phyloP scores from a whole-genome alignment of 257 asterid species.

The Prunella vulgaris region DNA sequence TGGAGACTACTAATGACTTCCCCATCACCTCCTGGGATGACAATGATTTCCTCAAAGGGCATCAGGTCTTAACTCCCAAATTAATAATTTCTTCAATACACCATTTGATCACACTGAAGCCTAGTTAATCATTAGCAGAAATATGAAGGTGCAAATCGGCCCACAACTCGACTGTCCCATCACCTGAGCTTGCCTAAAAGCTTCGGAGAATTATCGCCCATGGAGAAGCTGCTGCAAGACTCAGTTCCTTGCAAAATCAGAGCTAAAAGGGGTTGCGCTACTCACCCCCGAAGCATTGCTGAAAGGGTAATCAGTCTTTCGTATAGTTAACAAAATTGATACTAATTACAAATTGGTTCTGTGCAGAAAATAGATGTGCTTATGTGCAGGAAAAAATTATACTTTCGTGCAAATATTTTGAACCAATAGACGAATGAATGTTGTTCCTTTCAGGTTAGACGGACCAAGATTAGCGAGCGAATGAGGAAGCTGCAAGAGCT shows the following conservation, averaged over 20 bases:
- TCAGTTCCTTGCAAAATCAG: constrained; percentile 66
- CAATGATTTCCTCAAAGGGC: constrained; percentile 28
- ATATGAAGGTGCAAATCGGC: constrained; percentile 34
- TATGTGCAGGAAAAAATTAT: no score
- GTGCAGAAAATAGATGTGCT: no score
- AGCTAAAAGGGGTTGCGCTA: constrained; percentile 87
- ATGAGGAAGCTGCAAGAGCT: constrained; percentile 84
- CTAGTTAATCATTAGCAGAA: constrained; percentile 28
- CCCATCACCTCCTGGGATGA: constrained; percentile 52
- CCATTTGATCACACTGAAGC: background rate
- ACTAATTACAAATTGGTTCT: no score
- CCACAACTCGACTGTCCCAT: constrained; percentile 43
- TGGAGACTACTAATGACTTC: constrained; percentile 25
- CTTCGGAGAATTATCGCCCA: constrained; percentile 41
- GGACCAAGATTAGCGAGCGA: constrained; percentile 73
- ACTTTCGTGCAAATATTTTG: no score
- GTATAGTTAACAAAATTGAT: no score
- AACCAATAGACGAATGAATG: no score
- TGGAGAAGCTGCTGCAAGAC: constrained; percentile 60
- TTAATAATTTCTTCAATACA: background rate
- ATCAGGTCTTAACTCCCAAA: constrained; percentile 17
- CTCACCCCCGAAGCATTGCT: constrained; percentile 94
- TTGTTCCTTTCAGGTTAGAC: constrained; percentile 62
- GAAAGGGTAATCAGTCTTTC: constrained; percentile 54
- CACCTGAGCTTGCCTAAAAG: constrained; percentile 66